Conservation (phyloP, 768 basidiomycete species). For the Psilocybe sp. region DNA sequence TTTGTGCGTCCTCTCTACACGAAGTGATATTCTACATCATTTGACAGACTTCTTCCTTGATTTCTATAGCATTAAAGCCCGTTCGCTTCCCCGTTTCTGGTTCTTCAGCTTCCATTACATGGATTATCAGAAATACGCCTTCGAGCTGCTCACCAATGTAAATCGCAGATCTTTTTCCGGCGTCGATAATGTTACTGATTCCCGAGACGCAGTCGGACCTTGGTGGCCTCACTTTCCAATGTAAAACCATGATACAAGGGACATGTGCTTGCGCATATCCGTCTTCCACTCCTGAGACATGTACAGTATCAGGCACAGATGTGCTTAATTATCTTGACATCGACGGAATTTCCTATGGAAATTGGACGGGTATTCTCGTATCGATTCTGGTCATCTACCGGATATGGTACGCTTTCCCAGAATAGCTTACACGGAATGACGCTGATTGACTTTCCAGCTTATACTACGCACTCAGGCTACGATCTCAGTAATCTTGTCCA, state of each 20-base stretch:
- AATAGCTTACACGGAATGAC: neutral
- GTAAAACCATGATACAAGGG: slow-evolving; percentile 30
- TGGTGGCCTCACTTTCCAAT: slow-evolving; percentile 41
- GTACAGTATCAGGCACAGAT: slow-evolving; percentile 49
- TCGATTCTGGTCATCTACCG: slow-evolving; percentile 45
- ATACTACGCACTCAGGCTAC: no score
- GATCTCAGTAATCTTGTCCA: no score
- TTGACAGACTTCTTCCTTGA: neutral
- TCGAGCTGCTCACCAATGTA: slow-evolving; percentile 35
- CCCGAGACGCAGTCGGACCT: slow-evolving; percentile 43
- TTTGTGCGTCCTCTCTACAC: slow-evolving; percentile 26
- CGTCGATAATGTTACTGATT: slow-evolving; percentile 7
- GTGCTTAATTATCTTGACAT: slow-evolving; percentile 48
- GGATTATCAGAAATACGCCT: slow-evolving; percentile 49
- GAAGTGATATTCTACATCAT: neutral
- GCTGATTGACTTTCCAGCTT: no score
- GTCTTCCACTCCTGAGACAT: slow-evolving; percentile 38
- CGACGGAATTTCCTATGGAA: slow-evolving; percentile 37
- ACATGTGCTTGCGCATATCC: slow-evolving; percentile 49
- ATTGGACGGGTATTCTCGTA: slow-evolving; percentile 44
- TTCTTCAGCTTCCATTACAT: slow-evolving; percentile 55
- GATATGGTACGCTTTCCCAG: slow-evolving; percentile 28
- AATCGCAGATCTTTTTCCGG: slow-evolving; percentile 4
- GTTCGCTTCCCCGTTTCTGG: slow-evolving; percentile 57
- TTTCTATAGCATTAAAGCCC: slow-evolving; percentile 44